Percentiles rank a stretch among this genome's conserved stretches.
Evolutionary conservation across 2,329 filamentous ascomycete species (phyloP).

Genomic region (Cladosporium phlei): DNA sequence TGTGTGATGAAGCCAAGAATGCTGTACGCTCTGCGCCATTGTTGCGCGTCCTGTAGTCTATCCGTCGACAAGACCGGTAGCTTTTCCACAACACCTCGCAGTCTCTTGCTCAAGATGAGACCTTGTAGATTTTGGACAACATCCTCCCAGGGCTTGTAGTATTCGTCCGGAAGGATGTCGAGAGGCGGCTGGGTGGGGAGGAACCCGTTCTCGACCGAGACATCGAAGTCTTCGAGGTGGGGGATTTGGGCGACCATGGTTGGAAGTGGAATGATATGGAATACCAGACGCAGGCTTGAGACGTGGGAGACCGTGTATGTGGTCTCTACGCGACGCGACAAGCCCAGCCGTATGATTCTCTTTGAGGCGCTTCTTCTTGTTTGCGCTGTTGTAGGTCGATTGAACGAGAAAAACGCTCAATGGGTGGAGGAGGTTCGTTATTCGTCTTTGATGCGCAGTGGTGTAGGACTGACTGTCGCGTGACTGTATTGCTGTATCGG

Average conservation of each 20-base stretch:
- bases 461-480: background rate
- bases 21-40: conserved; percentile 86
- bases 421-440: background rate
- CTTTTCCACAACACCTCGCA: conserved; percentile 72
- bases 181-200: conserved; percentile 77
- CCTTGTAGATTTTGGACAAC: conserved; percentile 80
- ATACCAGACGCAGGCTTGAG: conserved; percentile 35
- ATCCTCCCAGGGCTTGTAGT: conserved; percentile 93
- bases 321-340: conserved; percentile 29
- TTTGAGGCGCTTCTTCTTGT: background rate
- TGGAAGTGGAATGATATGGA: conserved; percentile 12
- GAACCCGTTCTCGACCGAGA: conserved; percentile 77
- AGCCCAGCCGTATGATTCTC: conserved; percentile 30
- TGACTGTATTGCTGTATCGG: background rate
- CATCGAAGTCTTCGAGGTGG: conserved; percentile 69
- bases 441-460: background rate
- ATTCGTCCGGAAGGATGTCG: conserved; percentile 74
- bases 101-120: conserved; percentile 75
- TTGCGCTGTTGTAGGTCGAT: background rate
- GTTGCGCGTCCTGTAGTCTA: conserved; percentile 73
- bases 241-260: conserved; percentile 42
- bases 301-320: conserved; percentile 25
- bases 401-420: conserved; percentile 1
- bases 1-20: conserved; percentile 76
- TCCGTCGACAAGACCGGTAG: conserved; percentile 80